A percentile compares a stretch with the other conserved stretches of the same genome.
Conservation (phyloP, 2,329 filamentous ascomycete species). For the Rachicladosporium sp. region DNA sequence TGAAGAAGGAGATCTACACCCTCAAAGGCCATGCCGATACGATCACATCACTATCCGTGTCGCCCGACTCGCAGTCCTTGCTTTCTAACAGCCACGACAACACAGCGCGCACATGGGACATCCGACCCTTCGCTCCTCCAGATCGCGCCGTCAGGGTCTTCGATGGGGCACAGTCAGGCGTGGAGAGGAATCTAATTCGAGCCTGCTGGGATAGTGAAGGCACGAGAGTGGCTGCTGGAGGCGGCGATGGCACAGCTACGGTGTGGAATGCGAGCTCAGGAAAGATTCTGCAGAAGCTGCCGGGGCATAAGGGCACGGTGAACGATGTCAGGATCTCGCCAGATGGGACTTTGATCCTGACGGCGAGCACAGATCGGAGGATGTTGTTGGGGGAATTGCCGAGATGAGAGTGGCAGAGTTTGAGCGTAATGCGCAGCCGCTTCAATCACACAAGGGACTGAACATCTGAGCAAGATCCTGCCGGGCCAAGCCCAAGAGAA, state of each 20-base stretch:
- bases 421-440: no score
- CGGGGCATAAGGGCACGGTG: conserved; percentile 87
- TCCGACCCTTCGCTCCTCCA: conserved; percentile 82
- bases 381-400: conserved; percentile 18
- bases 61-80: conserved; percentile 80
- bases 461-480: no score
- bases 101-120: conserved; percentile 90
- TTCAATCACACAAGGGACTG: no score
- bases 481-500: no score
- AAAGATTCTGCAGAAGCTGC: conserved; percentile 86
- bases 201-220: conserved; percentile 84
- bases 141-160: conserved; percentile 78
- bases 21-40: conserved; percentile 87
- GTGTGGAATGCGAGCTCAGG: conserved; percentile 84
- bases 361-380: conserved; percentile 21
- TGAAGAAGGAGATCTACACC: conserved; percentile 76
- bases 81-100: conserved; percentile 90
- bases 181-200: conserved; percentile 84
- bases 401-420: no score
- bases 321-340: conserved; percentile 91
- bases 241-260: conserved; percentile 79
- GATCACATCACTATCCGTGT: conserved; percentile 79
- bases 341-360: conserved; percentile 59
- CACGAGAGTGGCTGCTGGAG: conserved; percentile 76
- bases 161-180: conserved; percentile 74